Evolutionary conservation across 345 rosid genomes (phyloP).

Genomic region (Litchi chinensis): DNA sequence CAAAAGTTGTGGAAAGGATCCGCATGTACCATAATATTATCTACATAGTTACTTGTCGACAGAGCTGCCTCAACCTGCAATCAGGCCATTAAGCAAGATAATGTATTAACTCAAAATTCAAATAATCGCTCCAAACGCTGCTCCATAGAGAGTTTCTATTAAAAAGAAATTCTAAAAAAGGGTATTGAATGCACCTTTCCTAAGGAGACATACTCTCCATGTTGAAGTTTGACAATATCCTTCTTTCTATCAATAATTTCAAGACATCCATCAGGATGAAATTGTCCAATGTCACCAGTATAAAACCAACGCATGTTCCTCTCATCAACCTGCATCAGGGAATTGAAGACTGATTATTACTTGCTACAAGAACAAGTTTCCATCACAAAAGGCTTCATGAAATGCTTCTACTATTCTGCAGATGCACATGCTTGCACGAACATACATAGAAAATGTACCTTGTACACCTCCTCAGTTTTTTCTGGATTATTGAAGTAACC

Average conservation of each 20-base stretch:
- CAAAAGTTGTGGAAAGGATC: constrained; percentile 71
- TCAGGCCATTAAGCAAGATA: constrained; percentile 8
- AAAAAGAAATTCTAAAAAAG: neutral
- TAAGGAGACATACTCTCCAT: constrained; percentile 85
- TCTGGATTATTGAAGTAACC: constrained; percentile 81
- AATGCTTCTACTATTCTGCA: neutral
- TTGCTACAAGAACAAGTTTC: neutral
- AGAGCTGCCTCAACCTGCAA: constrained; percentile 85
- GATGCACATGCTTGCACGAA: neutral
- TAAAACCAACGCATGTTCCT: constrained; percentile 85
- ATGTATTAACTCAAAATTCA: neutral
- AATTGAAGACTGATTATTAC: neutral
- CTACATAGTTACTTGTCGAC: constrained; percentile 55
- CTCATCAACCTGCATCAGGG: constrained; percentile 70
- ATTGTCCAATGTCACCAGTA: constrained; percentile 81
- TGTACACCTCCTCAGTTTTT: constrained; percentile 80
- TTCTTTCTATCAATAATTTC: constrained; percentile 92
- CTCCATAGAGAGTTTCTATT: neutral
- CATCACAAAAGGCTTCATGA: neutral
- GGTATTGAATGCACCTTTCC: constrained; percentile 63
- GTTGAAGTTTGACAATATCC: constrained; percentile 95
- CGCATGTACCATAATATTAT: constrained; percentile 73
- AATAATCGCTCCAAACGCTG: neutral
- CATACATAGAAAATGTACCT: constrained; percentile 41
- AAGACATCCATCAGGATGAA: constrained; percentile 90